Conservation (phyloP, 768 basidiomycete genomes). For the Lactarius trivialis region DNA sequence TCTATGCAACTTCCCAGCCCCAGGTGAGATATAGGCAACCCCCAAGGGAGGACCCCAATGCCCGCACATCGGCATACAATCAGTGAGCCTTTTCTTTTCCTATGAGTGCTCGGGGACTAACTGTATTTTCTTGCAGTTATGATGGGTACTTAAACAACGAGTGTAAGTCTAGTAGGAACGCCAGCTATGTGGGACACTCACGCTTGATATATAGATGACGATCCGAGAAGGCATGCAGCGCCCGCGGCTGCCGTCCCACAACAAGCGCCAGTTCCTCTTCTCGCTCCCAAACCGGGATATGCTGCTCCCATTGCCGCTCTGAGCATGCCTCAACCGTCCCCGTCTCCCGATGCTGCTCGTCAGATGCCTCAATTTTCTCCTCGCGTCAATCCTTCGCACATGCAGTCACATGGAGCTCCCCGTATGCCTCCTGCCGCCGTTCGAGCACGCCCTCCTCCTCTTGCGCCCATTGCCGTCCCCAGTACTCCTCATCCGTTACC, state of each 20-base stretch:
- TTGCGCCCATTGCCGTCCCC: slow-evolving; percentile 36
- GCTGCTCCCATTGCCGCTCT: slow-evolving; percentile 63
- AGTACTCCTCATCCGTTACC: slow-evolving; percentile 65
- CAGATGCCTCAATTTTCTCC: slow-evolving; percentile 28
- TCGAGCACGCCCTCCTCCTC: slow-evolving; percentile 29
- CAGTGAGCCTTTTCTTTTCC: slow-evolving; percentile 43
- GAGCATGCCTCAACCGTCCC: slow-evolving; percentile 46
- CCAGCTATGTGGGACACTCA: slow-evolving; percentile 42
- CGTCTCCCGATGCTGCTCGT: slow-evolving; percentile 26
- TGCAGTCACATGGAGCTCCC: slow-evolving; percentile 19
- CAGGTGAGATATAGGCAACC: slow-evolving; percentile 37
- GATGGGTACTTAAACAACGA: slow-evolving; percentile 49
- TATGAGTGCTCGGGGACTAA: slow-evolving; percentile 6
- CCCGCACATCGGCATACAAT: slow-evolving; percentile 56
- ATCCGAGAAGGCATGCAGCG: slow-evolving; percentile 30
- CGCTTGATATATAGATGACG: slow-evolving; percentile 40
- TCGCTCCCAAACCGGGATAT: slow-evolving; percentile 69
- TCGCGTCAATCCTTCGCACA: slow-evolving; percentile 27
- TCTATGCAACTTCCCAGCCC: slow-evolving; percentile 44
- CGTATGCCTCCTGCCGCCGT: slow-evolving; percentile 22
- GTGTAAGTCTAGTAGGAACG: slow-evolving; percentile 49
- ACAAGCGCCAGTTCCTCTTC: slow-evolving; percentile 40
- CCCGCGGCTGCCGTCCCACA: slow-evolving; percentile 2
- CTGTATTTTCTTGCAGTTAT: slow-evolving; percentile 41
- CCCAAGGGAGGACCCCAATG: slow-evolving; percentile 43